A percentile compares a stretch with the other conserved stretches of the same genome.
Conservation (phyloP, 2,329 filamentous ascomycete genomes). For the Colletotrichum costaricense region DNA sequence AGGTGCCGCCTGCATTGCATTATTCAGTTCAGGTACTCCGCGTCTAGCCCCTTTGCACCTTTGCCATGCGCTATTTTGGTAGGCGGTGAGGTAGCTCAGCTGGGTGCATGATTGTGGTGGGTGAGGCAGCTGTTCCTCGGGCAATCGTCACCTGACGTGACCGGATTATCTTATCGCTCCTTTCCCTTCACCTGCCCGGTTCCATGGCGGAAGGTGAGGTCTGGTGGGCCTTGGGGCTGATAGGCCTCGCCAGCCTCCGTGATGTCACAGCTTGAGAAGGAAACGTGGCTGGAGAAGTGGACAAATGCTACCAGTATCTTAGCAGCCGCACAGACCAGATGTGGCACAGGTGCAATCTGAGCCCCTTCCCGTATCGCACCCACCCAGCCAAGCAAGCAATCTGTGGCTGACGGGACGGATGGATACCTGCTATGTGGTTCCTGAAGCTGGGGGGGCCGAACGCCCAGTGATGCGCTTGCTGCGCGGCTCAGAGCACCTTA, state of each 20-base stretch:
- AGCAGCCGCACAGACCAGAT: background rate
- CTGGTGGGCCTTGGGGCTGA: too few species aligned
- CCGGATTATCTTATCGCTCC: conserved; percentile 20
- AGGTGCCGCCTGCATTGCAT: conserved; percentile 21
- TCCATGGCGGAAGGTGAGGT: too few species aligned
- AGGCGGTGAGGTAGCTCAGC: background rate
- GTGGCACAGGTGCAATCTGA: background rate
- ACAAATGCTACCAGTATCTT: background rate
- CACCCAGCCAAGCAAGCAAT: background rate
- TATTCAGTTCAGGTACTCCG: conserved; percentile 18
- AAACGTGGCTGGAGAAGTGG: conserved; percentile 10
- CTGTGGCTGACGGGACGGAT: conserved; percentile 8
- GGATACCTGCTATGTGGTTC: background rate
- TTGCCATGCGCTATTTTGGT: background rate
- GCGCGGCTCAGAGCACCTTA: conserved; percentile 15
- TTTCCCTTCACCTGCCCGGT: background rate
- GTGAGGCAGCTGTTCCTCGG: conserved; percentile 18
- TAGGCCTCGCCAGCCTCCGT: conserved; percentile 1
- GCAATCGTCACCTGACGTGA: conserved; percentile 15
- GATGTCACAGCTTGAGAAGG: conserved; percentile 28
- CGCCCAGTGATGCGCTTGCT: conserved; percentile 29
- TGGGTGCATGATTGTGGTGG: conserved; percentile 14
- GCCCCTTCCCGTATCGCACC: background rate
- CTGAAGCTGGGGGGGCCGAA: conserved; percentile 29
- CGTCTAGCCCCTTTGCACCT: background rate